A percentile compares a stretch with the other conserved stretches of the same genome.
phyloP scores from a whole-genome alignment of 1,139 yeast genomes.

The Pichia sp. region DNA sequence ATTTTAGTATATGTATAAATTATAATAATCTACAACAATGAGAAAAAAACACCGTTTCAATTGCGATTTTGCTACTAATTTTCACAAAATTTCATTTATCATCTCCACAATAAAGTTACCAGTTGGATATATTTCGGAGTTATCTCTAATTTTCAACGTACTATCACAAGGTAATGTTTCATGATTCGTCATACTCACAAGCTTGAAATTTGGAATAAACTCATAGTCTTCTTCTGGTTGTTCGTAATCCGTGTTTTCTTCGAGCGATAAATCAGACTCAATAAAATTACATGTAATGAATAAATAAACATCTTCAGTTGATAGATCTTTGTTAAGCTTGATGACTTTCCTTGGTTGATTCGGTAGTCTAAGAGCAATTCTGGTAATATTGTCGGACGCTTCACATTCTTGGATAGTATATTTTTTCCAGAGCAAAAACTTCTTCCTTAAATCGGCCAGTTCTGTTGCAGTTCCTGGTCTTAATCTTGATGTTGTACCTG shows the following conservation, averaged over 20 bases:
- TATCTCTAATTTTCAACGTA: constrained; percentile 30
- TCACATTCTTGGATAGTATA: constrained; percentile 29
- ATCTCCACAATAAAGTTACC: constrained; percentile 39
- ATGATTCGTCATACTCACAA: constrained; percentile 49
- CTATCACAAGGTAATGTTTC: constrained; percentile 28
- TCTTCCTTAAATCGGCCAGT: constrained; percentile 7
- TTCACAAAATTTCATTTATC: constrained; percentile 1
- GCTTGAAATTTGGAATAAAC: constrained; percentile 37
- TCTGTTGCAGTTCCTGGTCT: constrained; percentile 8
- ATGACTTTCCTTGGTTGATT: constrained; percentile 43
- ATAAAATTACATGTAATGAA: constrained; percentile 42
- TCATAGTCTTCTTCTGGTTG: constrained; percentile 31
- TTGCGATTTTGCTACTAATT: constrained; percentile 3
- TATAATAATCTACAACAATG: constrained; percentile 29
- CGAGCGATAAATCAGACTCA: constrained; percentile 17
- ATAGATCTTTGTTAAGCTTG: constrained; percentile 37
- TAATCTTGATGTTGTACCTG: too few species aligned
- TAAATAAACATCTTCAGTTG: constrained; percentile 50
- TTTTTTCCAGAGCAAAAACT: constrained; percentile 44
- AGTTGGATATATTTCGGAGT: constrained; percentile 44
- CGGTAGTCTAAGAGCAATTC: constrained; percentile 51
- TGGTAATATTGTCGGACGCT: constrained; percentile 29
- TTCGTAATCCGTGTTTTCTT: constrained; percentile 6
- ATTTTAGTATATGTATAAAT: constrained; percentile 53
- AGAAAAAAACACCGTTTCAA: constrained; percentile 29